Evolutionary conservation across 495 filamentous ascomycete genomes (phyloP).

Genomic region (Tuber microsphaerosporum): DNA sequence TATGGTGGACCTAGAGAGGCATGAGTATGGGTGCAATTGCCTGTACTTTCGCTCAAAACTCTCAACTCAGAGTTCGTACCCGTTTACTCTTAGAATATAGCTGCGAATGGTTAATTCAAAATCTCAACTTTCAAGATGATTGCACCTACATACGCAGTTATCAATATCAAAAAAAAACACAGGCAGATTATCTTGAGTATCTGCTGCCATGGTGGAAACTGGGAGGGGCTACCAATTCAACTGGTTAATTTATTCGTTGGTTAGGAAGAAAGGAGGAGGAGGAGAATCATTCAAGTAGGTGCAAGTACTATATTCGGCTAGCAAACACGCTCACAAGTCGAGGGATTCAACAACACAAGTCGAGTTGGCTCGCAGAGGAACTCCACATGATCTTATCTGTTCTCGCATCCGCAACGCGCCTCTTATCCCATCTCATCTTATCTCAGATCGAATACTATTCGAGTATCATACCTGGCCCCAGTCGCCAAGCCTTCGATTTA

Average conservation of each 20-base stretch:
- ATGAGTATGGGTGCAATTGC: background rate
- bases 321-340: background rate
- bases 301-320: background rate
- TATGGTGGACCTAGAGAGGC: conserved; percentile 48
- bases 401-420: background rate
- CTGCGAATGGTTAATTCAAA: conserved; percentile 40
- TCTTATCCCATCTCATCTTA: background rate
- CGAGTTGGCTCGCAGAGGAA: too few relatives aligned
- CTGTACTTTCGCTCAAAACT: background rate
- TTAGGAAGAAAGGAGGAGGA: background rate
- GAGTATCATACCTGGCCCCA: too few relatives aligned
- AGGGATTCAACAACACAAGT: too few relatives aligned
- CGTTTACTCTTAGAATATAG: conserved; percentile 52
- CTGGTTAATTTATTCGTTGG: background rate
- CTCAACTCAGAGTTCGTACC: background rate
- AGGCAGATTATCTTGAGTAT: conserved; percentile 43
- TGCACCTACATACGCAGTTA: conserved; percentile 65
- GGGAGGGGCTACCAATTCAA: background rate
- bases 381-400: background rate
- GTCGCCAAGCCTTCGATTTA: background rate
- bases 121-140: background rate
- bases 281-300: background rate
- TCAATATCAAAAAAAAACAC: conserved; percentile 94
- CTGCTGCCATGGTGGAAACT: conserved; percentile 11
- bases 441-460: background rate